Evolutionary conservation across 129 eudicot species (phyloP).

Genomic region (Artemisia argyi): DNA sequence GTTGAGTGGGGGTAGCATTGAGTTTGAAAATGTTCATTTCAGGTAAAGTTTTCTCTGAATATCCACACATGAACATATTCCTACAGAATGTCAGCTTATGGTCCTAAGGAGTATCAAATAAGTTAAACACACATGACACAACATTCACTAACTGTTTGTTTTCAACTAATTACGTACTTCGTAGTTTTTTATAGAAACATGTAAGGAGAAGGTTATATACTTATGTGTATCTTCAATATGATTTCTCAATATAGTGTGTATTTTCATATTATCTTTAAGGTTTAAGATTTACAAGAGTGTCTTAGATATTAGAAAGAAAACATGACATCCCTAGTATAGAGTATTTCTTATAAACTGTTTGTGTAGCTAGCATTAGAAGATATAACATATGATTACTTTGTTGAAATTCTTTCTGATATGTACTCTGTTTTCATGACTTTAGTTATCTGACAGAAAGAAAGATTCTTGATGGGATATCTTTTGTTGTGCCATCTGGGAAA

Average conservation of each 20-base stretch:
- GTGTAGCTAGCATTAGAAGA: slow-evolving; percentile 16
- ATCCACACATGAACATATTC: not conserved
- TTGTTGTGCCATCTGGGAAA: slow-evolving; percentile 94
- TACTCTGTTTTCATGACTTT: slow-evolving; percentile 21
- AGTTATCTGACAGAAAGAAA: slow-evolving; percentile 90
- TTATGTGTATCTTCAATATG: no score
- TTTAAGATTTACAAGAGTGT: not conserved
- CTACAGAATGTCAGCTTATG: not conserved
- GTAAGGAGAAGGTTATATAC: no score
- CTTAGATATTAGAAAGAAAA: not conserved
- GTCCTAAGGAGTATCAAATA: slow-evolving; percentile 2
- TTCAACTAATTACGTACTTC: slow-evolving; percentile 1
- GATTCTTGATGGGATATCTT: slow-evolving; percentile 97
- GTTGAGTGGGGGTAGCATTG: slow-evolving; percentile 73
- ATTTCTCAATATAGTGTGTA: no score
- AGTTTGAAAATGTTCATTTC: slow-evolving; percentile 85
- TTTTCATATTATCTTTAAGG: no score
- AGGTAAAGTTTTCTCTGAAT: slow-evolving; percentile 47
- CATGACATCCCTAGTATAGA: not conserved
- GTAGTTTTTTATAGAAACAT: no score
- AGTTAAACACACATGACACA: not conserved
- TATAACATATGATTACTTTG: slow-evolving; percentile 11
- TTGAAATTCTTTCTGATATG: slow-evolving; percentile 28
- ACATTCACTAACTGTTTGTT: not conserved
- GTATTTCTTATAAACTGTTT: not conserved